Conservation (phyloP, 2,329 filamentous ascomycete species). For the Sporothrix dimorphospora region DNA sequence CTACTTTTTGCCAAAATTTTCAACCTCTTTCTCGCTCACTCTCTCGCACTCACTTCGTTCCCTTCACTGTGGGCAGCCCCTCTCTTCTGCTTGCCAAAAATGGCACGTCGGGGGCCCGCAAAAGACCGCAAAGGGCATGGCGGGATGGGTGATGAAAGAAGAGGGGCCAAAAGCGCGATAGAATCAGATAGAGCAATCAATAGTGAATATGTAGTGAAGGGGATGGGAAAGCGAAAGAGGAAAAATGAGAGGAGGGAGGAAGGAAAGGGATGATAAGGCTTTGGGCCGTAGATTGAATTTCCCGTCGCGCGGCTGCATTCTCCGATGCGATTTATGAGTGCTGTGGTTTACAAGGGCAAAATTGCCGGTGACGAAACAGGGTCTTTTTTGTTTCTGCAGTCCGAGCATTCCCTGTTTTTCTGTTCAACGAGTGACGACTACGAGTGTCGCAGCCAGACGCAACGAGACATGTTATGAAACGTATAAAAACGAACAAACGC, state of each 20-base stretch:
- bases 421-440: neutral
- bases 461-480: constrained; percentile 6
- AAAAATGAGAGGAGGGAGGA: neutral
- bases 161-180: neutral
- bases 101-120: constrained; percentile 23
- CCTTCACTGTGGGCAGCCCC: constrained; percentile 7
- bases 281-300: constrained; percentile 15
- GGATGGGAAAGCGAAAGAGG: neutral
- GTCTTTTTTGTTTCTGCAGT: neutral
- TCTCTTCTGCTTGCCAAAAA: constrained; percentile 18
- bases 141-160: constrained; percentile 20
- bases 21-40: constrained; percentile 5
- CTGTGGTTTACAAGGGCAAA: neutral
- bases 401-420: neutral
- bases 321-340: neutral
- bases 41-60: constrained; percentile 3
- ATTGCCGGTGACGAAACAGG: neutral
- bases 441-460: neutral
- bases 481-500: too few relatives aligned
- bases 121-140: constrained; percentile 28
- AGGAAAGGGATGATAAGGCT: neutral
- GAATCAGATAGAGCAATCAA: constrained; percentile 12
- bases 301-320: constrained; percentile 3
- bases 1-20: constrained; percentile 18
- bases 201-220: neutral